Base-by-base conservation (phyloP, 768 basidiomycete genomes). In the Tulasnella calospora region DNA sequence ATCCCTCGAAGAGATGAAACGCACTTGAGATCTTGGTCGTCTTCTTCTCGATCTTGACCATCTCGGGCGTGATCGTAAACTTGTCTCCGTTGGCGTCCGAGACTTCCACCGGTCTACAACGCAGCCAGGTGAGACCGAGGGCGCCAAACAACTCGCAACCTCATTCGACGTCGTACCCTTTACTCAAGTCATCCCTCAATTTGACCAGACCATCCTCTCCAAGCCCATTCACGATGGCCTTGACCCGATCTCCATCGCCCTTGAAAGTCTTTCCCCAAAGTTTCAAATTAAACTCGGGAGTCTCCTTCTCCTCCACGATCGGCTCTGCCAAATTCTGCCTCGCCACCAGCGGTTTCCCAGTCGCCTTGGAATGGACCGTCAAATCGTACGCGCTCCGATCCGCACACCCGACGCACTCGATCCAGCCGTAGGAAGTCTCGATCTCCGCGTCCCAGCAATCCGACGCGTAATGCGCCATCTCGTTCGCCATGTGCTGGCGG, bases 381-480 rank as follows among this genome's bases (percentile, higher is more conserved):
- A 99, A 85, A 85, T 99, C 98, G 85, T 98, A 99, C 73, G 98
- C 97, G 0, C 96, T 94, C 71, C 98, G 92, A 85, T 99, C 98
- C 46, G 98, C 98, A 85, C 98, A 99, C 12, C 98, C 98, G 77
- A 99, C 96, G 84, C 98, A 99, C 86, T 99, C 98, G 75, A 95
- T 97, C 98, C 98, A 99, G 69, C 92, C 90, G 80, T 92, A 92
- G 72, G 94, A 93, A 76, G 94, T 95, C 80, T 95, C 89, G 81
- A 99, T 98, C 86, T 99, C 98, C 61, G 96, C 98, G 83, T 99
- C 98, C 98, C 98, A 99, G 85, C 98, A 99, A 85, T 99, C 97
- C 51, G 95, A 90, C 76, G 98, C 97, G 84, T 99, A 99, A 84
- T 99, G 98, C 0, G 98, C 98, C 97, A 99, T 99, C 87, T 99